These are phyloP conservation scores for Bipolaris bicolor DNA, from an alignment of 2,329 filamentous ascomycete genomes.

Conservation along the genomic window DNA sequence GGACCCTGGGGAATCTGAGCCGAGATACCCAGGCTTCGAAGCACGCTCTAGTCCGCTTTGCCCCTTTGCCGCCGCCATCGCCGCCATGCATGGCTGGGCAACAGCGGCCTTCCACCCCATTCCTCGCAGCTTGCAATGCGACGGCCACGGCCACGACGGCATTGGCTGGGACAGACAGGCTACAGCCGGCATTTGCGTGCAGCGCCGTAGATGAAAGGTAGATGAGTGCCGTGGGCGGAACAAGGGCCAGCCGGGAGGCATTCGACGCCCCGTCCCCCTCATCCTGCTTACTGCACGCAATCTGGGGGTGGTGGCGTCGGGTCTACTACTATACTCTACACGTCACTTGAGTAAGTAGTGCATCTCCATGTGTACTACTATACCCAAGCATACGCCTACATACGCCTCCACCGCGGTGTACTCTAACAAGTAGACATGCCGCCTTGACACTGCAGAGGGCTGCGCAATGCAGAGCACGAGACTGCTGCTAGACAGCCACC, in stretches of 20 bases:
- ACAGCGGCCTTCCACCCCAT: slow-evolving; percentile 2
- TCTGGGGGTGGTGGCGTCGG: too few relatives aligned
- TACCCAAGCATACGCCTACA: too few relatives aligned
- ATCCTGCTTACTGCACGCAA: too few relatives aligned
- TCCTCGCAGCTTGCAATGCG: slow-evolving; percentile 10
- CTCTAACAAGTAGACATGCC: too few relatives aligned
- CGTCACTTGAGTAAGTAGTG: too few relatives aligned
- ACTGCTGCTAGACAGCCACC: slow-evolving; percentile 19
- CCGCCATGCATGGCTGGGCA: slow-evolving; percentile 4
- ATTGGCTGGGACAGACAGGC: too few relatives aligned
- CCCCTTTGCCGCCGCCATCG: slow-evolving; percentile 17
- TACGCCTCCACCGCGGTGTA: too few relatives aligned
- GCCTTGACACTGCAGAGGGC: too few relatives aligned
- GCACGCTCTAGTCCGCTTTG: slow-evolving; percentile 25
- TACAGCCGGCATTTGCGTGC: slow-evolving; percentile 42
- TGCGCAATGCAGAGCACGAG: too few relatives aligned
- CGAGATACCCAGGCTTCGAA: slow-evolving; percentile 24
- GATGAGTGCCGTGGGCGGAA: slow-evolving; percentile 16
- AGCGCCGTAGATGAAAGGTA: slow-evolving; percentile 29
- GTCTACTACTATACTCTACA: too few relatives aligned
- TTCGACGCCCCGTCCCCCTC: slow-evolving; percentile 23
- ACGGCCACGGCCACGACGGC: not conserved
- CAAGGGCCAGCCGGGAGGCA: not conserved
- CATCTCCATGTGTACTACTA: too few relatives aligned
- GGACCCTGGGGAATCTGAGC: slow-evolving; percentile 20